Conservation (phyloP, 2,329 filamentous ascomycete species). For the Colletotrichum siamense region DNA sequence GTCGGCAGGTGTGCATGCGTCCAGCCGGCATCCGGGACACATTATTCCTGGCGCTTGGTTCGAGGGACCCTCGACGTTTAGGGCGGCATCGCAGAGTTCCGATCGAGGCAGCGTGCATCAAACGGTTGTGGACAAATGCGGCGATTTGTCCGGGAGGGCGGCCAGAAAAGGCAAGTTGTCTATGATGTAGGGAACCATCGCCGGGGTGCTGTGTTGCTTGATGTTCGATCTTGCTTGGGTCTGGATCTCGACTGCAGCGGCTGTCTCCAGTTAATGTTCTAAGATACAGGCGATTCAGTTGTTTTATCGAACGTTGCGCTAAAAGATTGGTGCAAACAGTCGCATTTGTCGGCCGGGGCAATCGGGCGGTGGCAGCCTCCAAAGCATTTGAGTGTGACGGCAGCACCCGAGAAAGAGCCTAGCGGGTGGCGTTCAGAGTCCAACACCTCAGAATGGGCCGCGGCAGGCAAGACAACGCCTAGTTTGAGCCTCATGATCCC, state of each 20-base stretch:
- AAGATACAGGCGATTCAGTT: background rate
- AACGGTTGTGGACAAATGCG: background rate
- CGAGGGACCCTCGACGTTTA: background rate
- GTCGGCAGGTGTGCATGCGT: background rate
- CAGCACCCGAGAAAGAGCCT: background rate
- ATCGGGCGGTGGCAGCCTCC: background rate
- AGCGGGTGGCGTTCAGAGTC: background rate
- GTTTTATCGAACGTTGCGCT: background rate
- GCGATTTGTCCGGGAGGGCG: background rate
- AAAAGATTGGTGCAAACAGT: background rate
- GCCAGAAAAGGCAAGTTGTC: background rate
- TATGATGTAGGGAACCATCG: background rate
- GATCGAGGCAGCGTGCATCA: background rate
- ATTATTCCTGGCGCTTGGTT: background rate
- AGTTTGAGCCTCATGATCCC: background rate
- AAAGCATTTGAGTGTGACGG: background rate
- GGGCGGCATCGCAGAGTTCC: background rate
- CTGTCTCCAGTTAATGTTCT: background rate
- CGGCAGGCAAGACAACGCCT: background rate
- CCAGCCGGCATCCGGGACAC: background rate
- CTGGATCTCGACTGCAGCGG: background rate
- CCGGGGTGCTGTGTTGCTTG: background rate
- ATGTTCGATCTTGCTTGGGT: background rate
- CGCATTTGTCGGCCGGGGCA: background rate
- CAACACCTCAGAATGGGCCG: background rate